Conservation (phyloP, 495 filamentous ascomycete genomes). For the Neurospora hispaniola region DNA sequence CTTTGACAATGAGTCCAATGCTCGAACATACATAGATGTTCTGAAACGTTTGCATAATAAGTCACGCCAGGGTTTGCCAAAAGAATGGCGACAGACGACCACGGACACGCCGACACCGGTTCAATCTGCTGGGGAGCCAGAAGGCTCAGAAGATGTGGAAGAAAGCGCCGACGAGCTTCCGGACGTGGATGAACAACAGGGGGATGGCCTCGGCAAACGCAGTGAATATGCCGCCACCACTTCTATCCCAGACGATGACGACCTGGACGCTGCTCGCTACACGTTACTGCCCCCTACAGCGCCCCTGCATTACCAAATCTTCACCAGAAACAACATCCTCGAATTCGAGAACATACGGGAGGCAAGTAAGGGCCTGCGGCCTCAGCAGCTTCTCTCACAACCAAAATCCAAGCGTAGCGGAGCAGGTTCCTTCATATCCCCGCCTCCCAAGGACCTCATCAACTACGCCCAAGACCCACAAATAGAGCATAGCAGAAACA, state of each 20-base stretch:
- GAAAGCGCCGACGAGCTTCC: neutral
- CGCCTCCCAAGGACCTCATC: neutral
- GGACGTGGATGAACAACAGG: neutral
- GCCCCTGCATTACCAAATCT: neutral
- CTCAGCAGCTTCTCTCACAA: neutral
- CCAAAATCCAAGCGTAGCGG: neutral
- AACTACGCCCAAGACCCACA: slow-evolving; percentile 31
- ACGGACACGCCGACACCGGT: neutral
- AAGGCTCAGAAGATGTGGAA: neutral
- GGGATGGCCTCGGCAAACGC: neutral
- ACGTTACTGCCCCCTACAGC: neutral
- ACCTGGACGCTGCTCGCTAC: neutral
- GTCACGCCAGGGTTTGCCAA: slow-evolving; percentile 22
- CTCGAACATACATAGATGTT: slow-evolving; percentile 42
- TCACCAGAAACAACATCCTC: neutral
- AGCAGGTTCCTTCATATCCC: neutral
- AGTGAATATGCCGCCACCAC: neutral
- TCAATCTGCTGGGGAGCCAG: neutral
- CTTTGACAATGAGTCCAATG: slow-evolving; percentile 45
- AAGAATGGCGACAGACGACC: neutral
- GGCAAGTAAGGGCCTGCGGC: neutral
- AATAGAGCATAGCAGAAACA: neutral
- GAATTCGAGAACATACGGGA: neutral
- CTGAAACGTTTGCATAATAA: slow-evolving; percentile 35
- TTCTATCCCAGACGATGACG: neutral